These are phyloP conservation scores for Drechslera avenae DNA, from an alignment of 2,329 filamentous ascomycete species.

Conservation along the genomic window DNA sequence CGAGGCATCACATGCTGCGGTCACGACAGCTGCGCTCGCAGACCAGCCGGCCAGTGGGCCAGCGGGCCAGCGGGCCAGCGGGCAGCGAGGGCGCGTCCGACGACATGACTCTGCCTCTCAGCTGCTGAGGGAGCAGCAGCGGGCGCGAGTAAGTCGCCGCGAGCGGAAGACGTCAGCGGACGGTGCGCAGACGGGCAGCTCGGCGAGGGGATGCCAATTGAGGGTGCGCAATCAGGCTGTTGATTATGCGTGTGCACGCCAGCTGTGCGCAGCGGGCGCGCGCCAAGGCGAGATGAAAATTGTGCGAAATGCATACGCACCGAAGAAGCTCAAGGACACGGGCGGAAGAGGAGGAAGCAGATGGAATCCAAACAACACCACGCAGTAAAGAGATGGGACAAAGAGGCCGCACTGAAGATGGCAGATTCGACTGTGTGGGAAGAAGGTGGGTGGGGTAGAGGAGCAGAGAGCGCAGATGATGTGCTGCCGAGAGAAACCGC, in stretches of 20 bases:
- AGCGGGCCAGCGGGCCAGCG: not conserved
- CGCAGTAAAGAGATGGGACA: conserved; percentile 41
- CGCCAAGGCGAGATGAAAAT: conserved; percentile 37
- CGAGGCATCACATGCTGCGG: conserved; percentile 39
- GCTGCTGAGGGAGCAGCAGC: not conserved
- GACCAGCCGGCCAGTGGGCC: not conserved
- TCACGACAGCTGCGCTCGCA: conserved; percentile 15
- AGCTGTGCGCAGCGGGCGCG: conserved; percentile 10
- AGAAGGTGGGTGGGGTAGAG: conserved; percentile 33
- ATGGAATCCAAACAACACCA: conserved; percentile 38
- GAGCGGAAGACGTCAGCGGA: conserved; percentile 28
- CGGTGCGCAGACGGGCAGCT: conserved; percentile 3
- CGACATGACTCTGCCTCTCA: conserved; percentile 1
- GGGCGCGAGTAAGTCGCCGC: conserved; percentile 19
- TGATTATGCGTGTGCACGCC: conserved; percentile 4
- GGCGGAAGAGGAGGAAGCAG: conserved; percentile 24
- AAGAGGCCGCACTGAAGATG: conserved; percentile 20
- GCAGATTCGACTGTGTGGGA: conserved; percentile 14
- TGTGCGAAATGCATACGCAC: conserved; percentile 29
- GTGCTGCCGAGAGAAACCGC: conserved; percentile 26
- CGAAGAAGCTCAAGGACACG: conserved; percentile 31
- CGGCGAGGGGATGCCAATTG: conserved; percentile 3
- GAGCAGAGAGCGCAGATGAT: conserved; percentile 28
- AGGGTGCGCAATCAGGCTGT: conserved; percentile 8
- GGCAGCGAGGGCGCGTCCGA: conserved; percentile 4